phyloP scores from a whole-genome alignment of 805 yeast species.

The Wickerhamiella cacticola region DNA sequence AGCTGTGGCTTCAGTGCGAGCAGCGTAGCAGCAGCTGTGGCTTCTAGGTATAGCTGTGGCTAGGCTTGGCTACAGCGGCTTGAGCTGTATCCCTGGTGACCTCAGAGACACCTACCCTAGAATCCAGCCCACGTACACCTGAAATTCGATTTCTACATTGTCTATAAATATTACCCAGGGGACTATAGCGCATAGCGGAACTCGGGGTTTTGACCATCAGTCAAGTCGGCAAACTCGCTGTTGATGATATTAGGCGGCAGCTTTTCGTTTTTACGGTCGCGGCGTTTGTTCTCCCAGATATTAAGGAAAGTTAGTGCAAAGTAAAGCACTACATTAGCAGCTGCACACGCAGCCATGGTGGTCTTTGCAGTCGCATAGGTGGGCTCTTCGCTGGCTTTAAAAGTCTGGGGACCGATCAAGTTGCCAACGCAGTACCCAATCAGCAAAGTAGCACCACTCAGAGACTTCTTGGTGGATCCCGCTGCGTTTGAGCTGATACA shows the following conservation, averaged over 20 bases:
- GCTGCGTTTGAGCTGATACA: constrained; percentile 40
- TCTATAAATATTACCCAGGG: background rate
- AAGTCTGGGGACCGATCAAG: constrained; percentile 63
- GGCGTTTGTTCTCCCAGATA: constrained; percentile 12
- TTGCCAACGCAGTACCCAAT: constrained; percentile 62
- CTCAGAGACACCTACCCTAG: too few species aligned
- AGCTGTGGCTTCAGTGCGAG: too few species aligned
- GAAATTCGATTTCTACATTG: too few species aligned
- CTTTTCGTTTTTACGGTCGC: constrained; percentile 11
- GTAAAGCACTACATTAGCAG: constrained; percentile 29
- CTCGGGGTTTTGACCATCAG: constrained; percentile 40
- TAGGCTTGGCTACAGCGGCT: too few species aligned
- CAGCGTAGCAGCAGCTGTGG: too few species aligned
- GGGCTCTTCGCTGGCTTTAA: constrained; percentile 46
- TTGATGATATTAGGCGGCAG: constrained; percentile 8
- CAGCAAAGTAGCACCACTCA: constrained; percentile 45
- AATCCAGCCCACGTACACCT: too few species aligned
- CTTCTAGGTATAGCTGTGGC: too few species aligned
- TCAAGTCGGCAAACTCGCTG: constrained; percentile 35
- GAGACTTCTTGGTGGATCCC: constrained; percentile 60
- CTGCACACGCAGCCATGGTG: constrained; percentile 43
- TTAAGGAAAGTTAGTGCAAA: constrained; percentile 20
- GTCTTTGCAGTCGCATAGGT: constrained; percentile 44
- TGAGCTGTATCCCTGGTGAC: too few species aligned
- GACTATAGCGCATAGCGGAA: constrained; percentile 34